These are phyloP conservation scores for Telopea speciosissima DNA, from an alignment of 177 flowering plant species.

Conservation along the genomic window DNA sequence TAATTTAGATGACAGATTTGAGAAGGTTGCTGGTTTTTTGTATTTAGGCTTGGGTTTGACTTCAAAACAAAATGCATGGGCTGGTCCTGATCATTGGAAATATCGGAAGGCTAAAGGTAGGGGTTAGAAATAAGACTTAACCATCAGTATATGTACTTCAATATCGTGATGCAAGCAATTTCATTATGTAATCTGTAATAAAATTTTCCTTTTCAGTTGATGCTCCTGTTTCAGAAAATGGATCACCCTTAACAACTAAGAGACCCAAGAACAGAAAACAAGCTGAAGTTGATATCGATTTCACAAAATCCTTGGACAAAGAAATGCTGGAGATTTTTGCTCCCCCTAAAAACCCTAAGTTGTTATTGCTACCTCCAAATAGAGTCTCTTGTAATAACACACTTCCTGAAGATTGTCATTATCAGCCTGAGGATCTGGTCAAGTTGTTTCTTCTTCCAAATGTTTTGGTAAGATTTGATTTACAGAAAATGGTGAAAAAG, in stretches of 20 bases:
- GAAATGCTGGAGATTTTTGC: slow-evolving; percentile 63
- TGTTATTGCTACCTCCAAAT: slow-evolving; percentile 62
- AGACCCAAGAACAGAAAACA: slow-evolving; percentile 46
- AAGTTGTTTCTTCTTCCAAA: slow-evolving; percentile 88
- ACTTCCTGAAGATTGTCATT: slow-evolving; percentile 97
- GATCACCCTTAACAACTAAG: slow-evolving; percentile 36
- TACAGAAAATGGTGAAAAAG: neutral
- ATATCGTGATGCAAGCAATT: slow-evolving; percentile 2
- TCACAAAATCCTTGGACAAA: slow-evolving; percentile 48
- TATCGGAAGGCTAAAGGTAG: slow-evolving; percentile 69
- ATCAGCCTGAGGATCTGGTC: slow-evolving; percentile 92
- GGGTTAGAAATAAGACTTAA: neutral
- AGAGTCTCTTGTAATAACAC: slow-evolving; percentile 50
- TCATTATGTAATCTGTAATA: neutral
- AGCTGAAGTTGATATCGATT: slow-evolving; percentile 56
- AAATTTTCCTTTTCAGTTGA: slow-evolving; percentile 40
- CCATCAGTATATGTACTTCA: neutral
- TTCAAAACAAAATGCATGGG: slow-evolving; percentile 88
- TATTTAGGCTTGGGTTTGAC: slow-evolving; percentile 55
- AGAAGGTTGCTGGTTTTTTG: slow-evolving; percentile 51
- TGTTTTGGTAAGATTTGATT: slow-evolving; percentile 47
- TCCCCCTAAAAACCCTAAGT: slow-evolving; percentile 78
- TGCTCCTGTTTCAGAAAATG: slow-evolving; percentile 33
- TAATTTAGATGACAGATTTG: slow-evolving; percentile 48
- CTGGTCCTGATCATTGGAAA: slow-evolving; percentile 99